phyloP scores from a whole-genome alignment of 768 basidiomycete genomes.

The Mycena pura region DNA sequence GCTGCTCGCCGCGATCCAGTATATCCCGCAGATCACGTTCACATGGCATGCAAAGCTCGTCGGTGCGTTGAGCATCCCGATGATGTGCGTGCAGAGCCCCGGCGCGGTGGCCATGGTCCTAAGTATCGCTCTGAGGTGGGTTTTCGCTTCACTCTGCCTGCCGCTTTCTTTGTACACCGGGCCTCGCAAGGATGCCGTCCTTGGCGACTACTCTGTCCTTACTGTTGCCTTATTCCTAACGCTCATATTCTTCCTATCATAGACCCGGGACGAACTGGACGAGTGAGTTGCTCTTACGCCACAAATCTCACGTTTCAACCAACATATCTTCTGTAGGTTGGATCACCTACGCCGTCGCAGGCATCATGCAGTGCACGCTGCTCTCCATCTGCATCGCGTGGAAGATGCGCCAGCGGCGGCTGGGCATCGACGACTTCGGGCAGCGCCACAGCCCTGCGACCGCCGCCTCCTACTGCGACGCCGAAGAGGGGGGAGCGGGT shows the following conservation, averaged over 20 bases:
- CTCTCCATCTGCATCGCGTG: slow-evolving; percentile 87
- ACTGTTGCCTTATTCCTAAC: not conserved
- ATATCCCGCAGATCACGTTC: slow-evolving; percentile 83
- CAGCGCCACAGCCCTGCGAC: slow-evolving; percentile 42
- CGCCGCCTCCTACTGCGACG: not conserved
- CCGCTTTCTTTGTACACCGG: not conserved
- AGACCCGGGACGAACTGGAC: slow-evolving; percentile 89
- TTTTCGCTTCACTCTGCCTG: not conserved
- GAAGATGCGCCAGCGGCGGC: slow-evolving; percentile 76
- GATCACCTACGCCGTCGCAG: slow-evolving; percentile 82
- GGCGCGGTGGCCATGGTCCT: slow-evolving; percentile 88
- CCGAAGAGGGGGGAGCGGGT: not conserved
- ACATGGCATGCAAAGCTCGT: slow-evolving; percentile 84
- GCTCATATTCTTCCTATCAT: not conserved
- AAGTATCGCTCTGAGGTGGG: slow-evolving; percentile 75
- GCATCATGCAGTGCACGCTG: slow-evolving; percentile 82
- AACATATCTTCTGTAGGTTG: slow-evolving; percentile 56
- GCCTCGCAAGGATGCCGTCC: too few species aligned
- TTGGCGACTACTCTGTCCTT: not conserved
- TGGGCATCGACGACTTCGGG: slow-evolving; percentile 92
- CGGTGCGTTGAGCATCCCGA: slow-evolving; percentile 91
- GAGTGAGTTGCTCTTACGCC: slow-evolving; percentile 51
- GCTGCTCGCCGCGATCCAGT: slow-evolving; percentile 81
- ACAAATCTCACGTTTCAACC: not conserved
- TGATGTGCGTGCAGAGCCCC: slow-evolving; percentile 95